Conservation (phyloP, 768 basidiomycete species). For the Leccinum incarnatum region DNA sequence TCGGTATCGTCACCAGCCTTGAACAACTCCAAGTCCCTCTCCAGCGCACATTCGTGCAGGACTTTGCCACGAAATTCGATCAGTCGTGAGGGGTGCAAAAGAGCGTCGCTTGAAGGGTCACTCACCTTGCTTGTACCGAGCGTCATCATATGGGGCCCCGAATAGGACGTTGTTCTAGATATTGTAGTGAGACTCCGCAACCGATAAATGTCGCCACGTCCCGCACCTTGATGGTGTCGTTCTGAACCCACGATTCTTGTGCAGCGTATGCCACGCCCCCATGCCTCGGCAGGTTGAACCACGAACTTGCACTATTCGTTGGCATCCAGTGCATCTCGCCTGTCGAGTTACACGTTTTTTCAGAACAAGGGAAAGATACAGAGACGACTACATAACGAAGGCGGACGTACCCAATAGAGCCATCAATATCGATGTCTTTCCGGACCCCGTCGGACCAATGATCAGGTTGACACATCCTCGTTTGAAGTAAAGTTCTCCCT, state of each 20-base stretch:
- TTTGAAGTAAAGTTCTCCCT: not conserved
- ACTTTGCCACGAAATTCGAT: not conserved
- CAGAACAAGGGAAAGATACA: too few relatives aligned
- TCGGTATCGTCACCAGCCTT: constrained; percentile 1
- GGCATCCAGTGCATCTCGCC: constrained; percentile 7
- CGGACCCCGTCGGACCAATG: constrained; percentile 2
- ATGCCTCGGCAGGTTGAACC: constrained; percentile 3
- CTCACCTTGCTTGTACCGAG: constrained; percentile 1
- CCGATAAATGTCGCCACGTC: not conserved
- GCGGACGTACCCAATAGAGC: not conserved
- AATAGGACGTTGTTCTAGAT: constrained; percentile 3
- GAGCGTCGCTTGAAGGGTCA: not conserved
- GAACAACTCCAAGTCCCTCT: not conserved
- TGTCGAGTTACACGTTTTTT: not conserved
- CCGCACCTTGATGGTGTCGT: constrained; percentile 5
- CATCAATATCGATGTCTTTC: constrained; percentile 6
- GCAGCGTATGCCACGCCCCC: constrained; percentile 3
- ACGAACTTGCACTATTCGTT: not conserved
- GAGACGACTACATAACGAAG: not conserved
- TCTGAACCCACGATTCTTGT: constrained; percentile 3
- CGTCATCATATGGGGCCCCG: not conserved
- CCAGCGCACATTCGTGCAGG: not conserved
- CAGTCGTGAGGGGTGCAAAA: not conserved
- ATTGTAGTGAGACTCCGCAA: not conserved
- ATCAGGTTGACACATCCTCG: constrained; percentile 1